Evolutionary conservation across 2,329 filamentous ascomycete species (phyloP), one percentile per base, ranked within the genome.

Genomic region (Pezicula neosporulosa): DNA sequence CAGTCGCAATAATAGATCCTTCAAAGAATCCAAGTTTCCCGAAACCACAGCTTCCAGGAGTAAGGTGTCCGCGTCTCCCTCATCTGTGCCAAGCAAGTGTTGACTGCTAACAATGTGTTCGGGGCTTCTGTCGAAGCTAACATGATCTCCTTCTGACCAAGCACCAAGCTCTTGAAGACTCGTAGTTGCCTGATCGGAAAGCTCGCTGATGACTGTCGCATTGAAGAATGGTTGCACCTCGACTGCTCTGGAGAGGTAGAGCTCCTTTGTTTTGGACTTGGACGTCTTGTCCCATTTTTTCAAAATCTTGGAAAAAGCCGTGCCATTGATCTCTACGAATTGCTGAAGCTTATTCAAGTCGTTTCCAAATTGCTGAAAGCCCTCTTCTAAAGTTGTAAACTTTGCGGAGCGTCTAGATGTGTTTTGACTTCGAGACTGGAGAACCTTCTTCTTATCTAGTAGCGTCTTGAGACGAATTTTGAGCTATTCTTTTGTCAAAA

Each of bases 241-340:
- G 56, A 99, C 93, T 8, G 94, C 94, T 54, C 94, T 82, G 9
- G 95, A 95, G 35, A 99, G 84, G 67, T 97, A 99, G 38, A 97
- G 81, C 72, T 97, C 94, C 70, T 99, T 99, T 53, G 94, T 97
- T 70, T 93, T 93, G 47, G 93, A 97, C 79, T 97, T 99, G 60
- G 93, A 97, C 1, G 92, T 97, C 81, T 99, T 99, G 73, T 99
- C 94, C 94, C 94, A 99, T 82, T 99, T 99, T 74, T 99, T 99
- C 57, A 99, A 75, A 53, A 99, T 99, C 71, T 99, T 99, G 27
- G 93, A 97, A 69, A 97, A 97, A 15, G 92, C 94, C 2, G 90
- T 97, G 64, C 94, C 93, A 67, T 99, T 99, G 67, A 97, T 89
- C 70, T 97, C 93, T 58, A 99, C 91, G 70, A 97, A 99, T 76